phyloP scores from a whole-genome alignment of 768 basidiomycete species.

The Trametes maxima region DNA sequence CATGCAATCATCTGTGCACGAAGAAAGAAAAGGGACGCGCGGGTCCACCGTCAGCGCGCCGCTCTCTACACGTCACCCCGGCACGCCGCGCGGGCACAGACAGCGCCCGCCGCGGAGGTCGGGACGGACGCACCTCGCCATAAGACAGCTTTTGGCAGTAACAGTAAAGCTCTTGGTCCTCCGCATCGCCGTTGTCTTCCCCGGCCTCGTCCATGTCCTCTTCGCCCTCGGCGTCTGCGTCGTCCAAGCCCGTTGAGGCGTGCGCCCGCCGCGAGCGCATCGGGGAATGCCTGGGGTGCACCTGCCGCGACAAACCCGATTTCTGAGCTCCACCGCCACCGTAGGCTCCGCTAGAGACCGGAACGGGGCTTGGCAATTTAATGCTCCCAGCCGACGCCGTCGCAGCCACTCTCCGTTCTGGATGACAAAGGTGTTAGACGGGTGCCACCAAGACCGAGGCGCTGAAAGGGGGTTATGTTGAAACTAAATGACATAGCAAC shows the following conservation, averaged over 20 bases:
- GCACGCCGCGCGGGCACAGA: background rate
- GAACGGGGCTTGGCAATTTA: conserved; percentile 41
- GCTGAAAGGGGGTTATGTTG: background rate
- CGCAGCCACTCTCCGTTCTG: conserved; percentile 27
- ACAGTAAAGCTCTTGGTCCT: conserved; percentile 63
- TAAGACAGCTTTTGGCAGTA: conserved; percentile 64
- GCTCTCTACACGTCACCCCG: conserved; percentile 1
- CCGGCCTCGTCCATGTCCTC: conserved; percentile 40
- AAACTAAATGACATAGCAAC: background rate
- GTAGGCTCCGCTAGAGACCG: conserved; percentile 25
- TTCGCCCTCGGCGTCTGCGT: conserved; percentile 41
- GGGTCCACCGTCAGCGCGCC: conserved; percentile 2
- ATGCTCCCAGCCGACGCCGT: conserved; percentile 32
- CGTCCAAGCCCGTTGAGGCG: conserved; percentile 29
- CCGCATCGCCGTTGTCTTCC: conserved; percentile 52
- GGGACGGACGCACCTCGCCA: conserved; percentile 49
- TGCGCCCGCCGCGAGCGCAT: conserved; percentile 28
- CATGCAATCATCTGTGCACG: conserved; percentile 59
- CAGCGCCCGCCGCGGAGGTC: background rate
- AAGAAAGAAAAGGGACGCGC: background rate
- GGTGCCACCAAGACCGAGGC: background rate
- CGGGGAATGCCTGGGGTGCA: conserved; percentile 29
- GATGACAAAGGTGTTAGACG: background rate
- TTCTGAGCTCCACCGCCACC: conserved; percentile 26
- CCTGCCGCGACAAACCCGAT: conserved; percentile 34